Evolutionary conservation across 129 eudicot genomes (phyloP), one percentile per base, ranked within the genome.

Genomic region (Lonicera japonica): DNA sequence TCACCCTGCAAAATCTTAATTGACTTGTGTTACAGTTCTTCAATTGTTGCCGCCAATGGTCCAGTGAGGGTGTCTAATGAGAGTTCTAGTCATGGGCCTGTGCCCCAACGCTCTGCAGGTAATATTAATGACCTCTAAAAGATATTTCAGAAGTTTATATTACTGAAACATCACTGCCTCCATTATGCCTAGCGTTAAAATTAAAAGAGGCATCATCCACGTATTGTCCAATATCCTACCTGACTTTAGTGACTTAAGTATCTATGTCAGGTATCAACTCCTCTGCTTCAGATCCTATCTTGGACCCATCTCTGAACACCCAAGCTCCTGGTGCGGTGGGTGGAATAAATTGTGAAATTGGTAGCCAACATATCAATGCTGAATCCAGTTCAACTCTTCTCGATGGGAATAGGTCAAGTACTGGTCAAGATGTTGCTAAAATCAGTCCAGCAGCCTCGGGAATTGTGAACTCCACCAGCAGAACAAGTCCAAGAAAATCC

Each of bases 271-370:
- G 73, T 65, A 45, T 75, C 56, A 17, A 73, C 43, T 64, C 77
- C 29, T 65, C 70, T 79, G 61, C 77, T 11, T 66, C 82, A 65
- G 79, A 77, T 80, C 70, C 77, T 65, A 67, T 77, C 15, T 58
- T 74, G 72, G 73, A 75, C 64, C 78, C 72, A 52, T 43, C 74
- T 60, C 61, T 64, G 64, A 79, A 75, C 57, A 60, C 78, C 41
- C 60, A 54, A 46, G 50, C 51, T 12, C 59, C 67, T 29, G 74
- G 73, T 39, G 60, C 73, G 14, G 70, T 75, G 56, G 94, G 85
- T 66, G 51, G 72, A 12, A 81, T 81, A 61, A 64, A 70, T 55
- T 65, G 75, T 64, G 88, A 76, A 62, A 72, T 64, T 14, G 67
- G 70, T 18, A 79, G 55, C 54, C 82, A 60, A 25, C 60, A 46